Conservation (phyloP, 2,329 filamentous ascomycete genomes). For the Fusarium staphyleae region DNA sequence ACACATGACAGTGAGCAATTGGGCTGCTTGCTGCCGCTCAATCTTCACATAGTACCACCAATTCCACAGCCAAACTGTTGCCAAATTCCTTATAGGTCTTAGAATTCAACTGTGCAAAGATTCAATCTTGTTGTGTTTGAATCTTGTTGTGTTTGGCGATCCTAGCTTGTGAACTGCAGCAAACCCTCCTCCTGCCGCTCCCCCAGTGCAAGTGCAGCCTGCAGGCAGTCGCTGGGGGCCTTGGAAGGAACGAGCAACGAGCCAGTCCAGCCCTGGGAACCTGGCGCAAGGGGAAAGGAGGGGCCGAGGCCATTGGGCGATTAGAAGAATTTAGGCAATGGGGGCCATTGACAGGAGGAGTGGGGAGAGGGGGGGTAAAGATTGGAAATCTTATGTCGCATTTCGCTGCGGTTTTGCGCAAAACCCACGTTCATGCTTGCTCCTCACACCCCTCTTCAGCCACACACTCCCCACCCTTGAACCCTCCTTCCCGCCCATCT, state of each 20-base stretch:
- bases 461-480: slow-evolving; percentile 7
- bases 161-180: slow-evolving; percentile 29
- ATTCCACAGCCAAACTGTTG: too few relatives aligned
- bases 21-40: neutral
- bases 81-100: too few relatives aligned
- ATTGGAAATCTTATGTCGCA: slow-evolving; percentile 24
- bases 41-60: slow-evolving; percentile 6
- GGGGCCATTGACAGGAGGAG: slow-evolving; percentile 8
- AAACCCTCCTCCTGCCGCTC: slow-evolving; percentile 20
- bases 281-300: slow-evolving; percentile 35
- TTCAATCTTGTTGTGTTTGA: too few relatives aligned
- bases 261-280: slow-evolving; percentile 26
- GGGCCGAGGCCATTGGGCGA: slow-evolving; percentile 17
- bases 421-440: slow-evolving; percentile 25
- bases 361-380: slow-evolving; percentile 4
- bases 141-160: too few relatives aligned
- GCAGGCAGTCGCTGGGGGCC: slow-evolving; percentile 26
- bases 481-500: slow-evolving; percentile 22
- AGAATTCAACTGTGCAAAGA: slow-evolving; percentile 1
- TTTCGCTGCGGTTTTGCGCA: slow-evolving; percentile 17
- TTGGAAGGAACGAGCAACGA: slow-evolving; percentile 13
- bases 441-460: slow-evolving; percentile 6
- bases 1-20: slow-evolving; percentile 29
- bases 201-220: slow-evolving; percentile 27
- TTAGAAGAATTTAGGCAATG: slow-evolving; percentile 19